Evolutionary conservation across 2,329 filamentous ascomycete genomes (phyloP).

Genomic region (Grosmannia huntii): DNA sequence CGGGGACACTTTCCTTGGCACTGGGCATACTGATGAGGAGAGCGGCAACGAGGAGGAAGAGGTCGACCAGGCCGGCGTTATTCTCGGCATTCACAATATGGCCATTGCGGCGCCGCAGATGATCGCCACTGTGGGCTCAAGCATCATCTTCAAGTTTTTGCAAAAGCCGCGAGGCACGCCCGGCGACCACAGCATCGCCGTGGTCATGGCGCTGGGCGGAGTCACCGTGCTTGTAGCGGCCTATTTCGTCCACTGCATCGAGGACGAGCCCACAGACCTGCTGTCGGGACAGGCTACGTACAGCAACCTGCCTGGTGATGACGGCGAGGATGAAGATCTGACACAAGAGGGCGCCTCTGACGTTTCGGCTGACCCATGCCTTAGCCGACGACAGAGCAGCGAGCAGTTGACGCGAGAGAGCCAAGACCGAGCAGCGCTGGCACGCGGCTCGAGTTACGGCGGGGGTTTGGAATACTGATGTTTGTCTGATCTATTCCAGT

Average conservation of each 20-base stretch:
- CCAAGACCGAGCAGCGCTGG: constrained; percentile 31
- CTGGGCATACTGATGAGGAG: constrained; percentile 1
- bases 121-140: constrained; percentile 73
- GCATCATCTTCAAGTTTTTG: constrained; percentile 68
- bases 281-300: constrained; percentile 24
- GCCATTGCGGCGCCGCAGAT: constrained; percentile 86
- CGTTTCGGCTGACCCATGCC: neutral
- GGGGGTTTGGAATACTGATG: constrained; percentile 31
- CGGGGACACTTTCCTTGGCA: constrained; percentile 12
- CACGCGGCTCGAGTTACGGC: constrained; percentile 36
- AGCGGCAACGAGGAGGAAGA: constrained; percentile 30
- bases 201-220: constrained; percentile 77
- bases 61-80: constrained; percentile 71
- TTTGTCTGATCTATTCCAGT: neutral
- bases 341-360: constrained; percentile 14
- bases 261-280: constrained; percentile 42
- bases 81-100: constrained; percentile 92
- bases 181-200: constrained; percentile 76
- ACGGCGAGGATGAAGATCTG: constrained; percentile 25
- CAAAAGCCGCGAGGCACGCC: constrained; percentile 79
- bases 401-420: constrained; percentile 29
- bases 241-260: constrained; percentile 54
- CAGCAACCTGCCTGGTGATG: constrained; percentile 13
- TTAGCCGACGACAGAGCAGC: constrained; percentile 25
- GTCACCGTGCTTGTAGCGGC: constrained; percentile 65